These are phyloP conservation scores for Cymodocea nodosa DNA, from an alignment of 116 monocot genomes.

Conservation along the genomic window DNA sequence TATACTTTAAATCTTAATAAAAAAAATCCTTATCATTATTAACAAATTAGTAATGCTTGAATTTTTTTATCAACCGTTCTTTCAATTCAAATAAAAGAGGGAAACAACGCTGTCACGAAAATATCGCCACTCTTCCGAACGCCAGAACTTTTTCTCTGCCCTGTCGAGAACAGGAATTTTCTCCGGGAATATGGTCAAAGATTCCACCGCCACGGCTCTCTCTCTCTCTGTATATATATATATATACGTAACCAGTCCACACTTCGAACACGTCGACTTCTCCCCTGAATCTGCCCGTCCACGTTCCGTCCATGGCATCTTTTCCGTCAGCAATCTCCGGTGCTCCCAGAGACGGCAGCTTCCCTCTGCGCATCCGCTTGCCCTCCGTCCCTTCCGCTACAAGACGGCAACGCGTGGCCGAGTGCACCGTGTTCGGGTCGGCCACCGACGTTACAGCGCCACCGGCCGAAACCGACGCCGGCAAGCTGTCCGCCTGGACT, in stretches of 20 bases:
- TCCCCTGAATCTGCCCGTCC: neutral
- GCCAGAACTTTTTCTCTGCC: neutral
- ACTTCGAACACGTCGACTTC: too few species aligned
- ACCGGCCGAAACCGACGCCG: neutral
- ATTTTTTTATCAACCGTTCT: too few species aligned
- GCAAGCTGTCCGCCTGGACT: constrained; percentile 59
- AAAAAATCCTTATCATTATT: too few species aligned
- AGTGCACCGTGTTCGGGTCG: neutral
- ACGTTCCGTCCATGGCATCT: constrained; percentile 12
- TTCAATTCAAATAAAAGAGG: too few species aligned
- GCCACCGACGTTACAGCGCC: constrained; percentile 10
- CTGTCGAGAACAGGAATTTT: neutral
- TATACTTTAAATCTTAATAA: too few species aligned
- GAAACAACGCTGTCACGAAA: too few species aligned
- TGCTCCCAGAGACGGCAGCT: neutral
- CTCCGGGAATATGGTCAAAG: neutral
- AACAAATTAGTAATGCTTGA: too few species aligned
- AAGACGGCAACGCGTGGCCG: neutral
- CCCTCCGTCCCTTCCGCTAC: neutral
- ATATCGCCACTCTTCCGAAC: too few species aligned
- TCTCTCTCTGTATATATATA: neutral
- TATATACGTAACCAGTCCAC: neutral
- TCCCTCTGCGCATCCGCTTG: neutral
- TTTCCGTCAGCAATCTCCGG: neutral
- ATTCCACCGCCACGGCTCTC: neutral